Conservation (phyloP, 2,329 filamentous ascomycete genomes). For the Salinomyces thailandicus region DNA sequence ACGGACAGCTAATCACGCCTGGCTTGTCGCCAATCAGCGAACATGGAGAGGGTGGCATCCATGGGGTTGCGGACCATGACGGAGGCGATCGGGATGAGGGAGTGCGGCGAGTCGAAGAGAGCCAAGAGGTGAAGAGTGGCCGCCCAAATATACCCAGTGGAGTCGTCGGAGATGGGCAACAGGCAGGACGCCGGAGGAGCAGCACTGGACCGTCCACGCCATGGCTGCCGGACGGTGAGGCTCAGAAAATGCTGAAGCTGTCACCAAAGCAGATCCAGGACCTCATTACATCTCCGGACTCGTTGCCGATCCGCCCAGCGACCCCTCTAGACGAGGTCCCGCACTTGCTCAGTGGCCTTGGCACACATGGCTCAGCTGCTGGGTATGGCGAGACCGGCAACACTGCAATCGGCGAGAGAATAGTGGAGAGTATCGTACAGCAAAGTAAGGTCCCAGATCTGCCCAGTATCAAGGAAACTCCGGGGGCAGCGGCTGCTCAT, state of each 20-base stretch:
- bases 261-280: slow-evolving; percentile 46
- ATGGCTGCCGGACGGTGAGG: slow-evolving; percentile 17
- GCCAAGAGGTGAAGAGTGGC: background rate
- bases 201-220: slow-evolving; percentile 6
- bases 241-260: slow-evolving; percentile 33
- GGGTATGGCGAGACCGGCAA: no score
- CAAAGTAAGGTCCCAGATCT: background rate
- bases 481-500: slow-evolving; percentile 9
- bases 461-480: slow-evolving; percentile 23
- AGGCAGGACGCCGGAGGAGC: slow-evolving; percentile 7
- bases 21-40: slow-evolving; percentile 22
- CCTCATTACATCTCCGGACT: slow-evolving; percentile 44
- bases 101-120: no score
- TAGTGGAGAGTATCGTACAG: no score
- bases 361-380: no score
- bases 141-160: background rate
- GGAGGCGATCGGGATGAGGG: slow-evolving; percentile 1
- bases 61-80: slow-evolving; percentile 8
- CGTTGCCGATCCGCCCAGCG: slow-evolving; percentile 40
- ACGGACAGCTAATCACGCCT: slow-evolving; percentile 19
- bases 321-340: slow-evolving; percentile 27
- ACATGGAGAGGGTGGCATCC: slow-evolving; percentile 9
- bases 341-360: slow-evolving; percentile 3
- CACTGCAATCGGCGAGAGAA: no score
- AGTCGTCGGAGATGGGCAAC: background rate